Evolutionary conservation across 371 early-diverging fungal genomes (phyloP), one percentile per base, ranked within the genome.

Genomic region (Parasitella parasitica): DNA sequence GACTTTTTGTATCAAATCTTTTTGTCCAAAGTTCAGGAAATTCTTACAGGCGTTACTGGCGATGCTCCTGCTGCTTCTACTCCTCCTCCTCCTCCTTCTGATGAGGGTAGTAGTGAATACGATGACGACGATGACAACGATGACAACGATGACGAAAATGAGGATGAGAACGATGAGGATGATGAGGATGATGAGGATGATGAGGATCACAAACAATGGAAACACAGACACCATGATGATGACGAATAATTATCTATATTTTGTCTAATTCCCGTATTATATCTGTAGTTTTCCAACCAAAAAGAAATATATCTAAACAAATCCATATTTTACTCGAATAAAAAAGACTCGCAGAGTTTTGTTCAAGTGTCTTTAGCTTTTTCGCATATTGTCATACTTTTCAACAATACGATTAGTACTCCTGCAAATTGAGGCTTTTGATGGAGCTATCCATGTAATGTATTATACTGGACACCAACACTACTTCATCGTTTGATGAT

Each of bases 1-100:
- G 58, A 58, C 43, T 16, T 58, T 26, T 59, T 59, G 51, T 59
- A 50, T 24, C 37, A 37, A 8, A 26, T 59, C 38, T 59, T 59
- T 16, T 37, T 38, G 24, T 18, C 22, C 26, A 50, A 59, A 38
- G 27, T 59, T 8, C 26, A 43, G 5, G 58, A 58, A 35, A 20
- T 35, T 12, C 13, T 58, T 35, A 28, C 58, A 26, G 50, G 50
- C 22, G 22, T 34, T 13, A 46, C 46, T 57, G 48, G 28, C 8
- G 57, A 57, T 53, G 34, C 53, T 18, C 53, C 46, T n/a, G 46
- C 46, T 18, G 4, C 1, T 32, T 1, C 32, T 32, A n/a, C n/a
- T n/a, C n/a, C n/a, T n/a, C n/a, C 28, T 16, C 2, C 55, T 27
- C 38, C 34, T 36, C 26, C 26, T 37, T 35, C 37, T 26, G 36